Percentiles rank a stretch among this genome's conserved stretches.
Evolutionary conservation across 345 rosid species (phyloP).

Genomic region (Toxicodendron radicans): DNA sequence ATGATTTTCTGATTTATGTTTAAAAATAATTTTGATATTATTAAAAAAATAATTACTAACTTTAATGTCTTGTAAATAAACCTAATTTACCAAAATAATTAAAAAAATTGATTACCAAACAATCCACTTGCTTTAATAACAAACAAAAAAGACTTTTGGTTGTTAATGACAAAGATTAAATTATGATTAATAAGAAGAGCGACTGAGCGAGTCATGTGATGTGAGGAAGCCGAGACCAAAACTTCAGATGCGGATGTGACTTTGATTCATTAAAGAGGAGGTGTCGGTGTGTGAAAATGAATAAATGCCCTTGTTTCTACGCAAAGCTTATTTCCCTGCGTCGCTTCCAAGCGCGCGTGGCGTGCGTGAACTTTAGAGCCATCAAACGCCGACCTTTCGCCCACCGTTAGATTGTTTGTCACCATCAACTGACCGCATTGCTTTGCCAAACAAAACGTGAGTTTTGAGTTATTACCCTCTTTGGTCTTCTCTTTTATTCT

Average conservation of each 20-base stretch:
- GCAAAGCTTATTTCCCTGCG: constrained; percentile 14
- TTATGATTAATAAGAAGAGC: neutral
- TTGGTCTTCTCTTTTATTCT: too few species aligned
- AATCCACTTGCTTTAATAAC: too few species aligned
- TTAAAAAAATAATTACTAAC: too few species aligned
- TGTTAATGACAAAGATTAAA: too few species aligned
- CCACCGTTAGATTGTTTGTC: constrained; percentile 49
- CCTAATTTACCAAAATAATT: too few species aligned
- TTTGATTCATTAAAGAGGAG: neutral
- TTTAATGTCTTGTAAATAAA: too few species aligned
- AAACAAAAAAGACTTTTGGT: too few species aligned
- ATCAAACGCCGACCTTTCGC: constrained; percentile 31
- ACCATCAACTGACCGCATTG: constrained; percentile 25
- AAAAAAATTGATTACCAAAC: too few species aligned
- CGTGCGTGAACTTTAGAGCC: neutral
- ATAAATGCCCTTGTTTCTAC: constrained; percentile 27
- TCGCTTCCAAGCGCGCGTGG: constrained; percentile 17
- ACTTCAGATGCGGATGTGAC: constrained; percentile 20
- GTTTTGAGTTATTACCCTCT: too few species aligned
- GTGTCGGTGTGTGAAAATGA: constrained; percentile 30
- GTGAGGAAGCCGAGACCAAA: constrained; percentile 7
- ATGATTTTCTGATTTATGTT: too few species aligned
- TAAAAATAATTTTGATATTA: too few species aligned
- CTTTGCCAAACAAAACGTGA: constrained; percentile 10
- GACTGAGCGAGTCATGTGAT: neutral